Conservation (phyloP, 352 stramenopile species). For the Pythium aquatile region DNA sequence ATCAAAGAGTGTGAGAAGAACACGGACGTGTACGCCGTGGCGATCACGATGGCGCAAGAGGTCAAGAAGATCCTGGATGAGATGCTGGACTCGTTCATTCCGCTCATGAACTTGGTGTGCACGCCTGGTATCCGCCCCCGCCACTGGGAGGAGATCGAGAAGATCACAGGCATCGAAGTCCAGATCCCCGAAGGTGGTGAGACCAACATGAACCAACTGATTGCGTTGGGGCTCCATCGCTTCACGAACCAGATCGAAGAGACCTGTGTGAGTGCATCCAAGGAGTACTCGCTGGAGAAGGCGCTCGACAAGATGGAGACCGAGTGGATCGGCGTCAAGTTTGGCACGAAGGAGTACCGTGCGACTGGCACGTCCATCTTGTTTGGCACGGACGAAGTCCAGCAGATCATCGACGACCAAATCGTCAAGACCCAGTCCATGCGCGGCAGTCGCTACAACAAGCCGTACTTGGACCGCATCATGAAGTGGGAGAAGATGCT, state of each 20-base stretch:
- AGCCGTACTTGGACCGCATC: slow-evolving; percentile 89
- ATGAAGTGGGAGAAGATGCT: slow-evolving; percentile 90
- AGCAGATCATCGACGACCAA: slow-evolving; percentile 94
- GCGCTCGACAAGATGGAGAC: slow-evolving; percentile 92
- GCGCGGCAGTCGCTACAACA: slow-evolving; percentile 92
- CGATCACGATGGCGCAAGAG: slow-evolving; percentile 77
- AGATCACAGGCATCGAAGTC: slow-evolving; percentile 85
- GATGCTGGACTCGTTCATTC: slow-evolving; percentile 88
- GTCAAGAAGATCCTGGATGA: slow-evolving; percentile 83
- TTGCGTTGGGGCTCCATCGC: slow-evolving; percentile 84
- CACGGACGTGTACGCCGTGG: slow-evolving; percentile 75
- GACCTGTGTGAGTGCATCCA: slow-evolving; percentile 92
- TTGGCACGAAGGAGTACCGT: slow-evolving; percentile 93
- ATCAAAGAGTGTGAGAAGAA: slow-evolving; percentile 91
- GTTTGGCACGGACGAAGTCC: slow-evolving; percentile 88
- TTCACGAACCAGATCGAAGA: slow-evolving; percentile 90
- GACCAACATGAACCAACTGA: slow-evolving; percentile 90
- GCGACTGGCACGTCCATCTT: slow-evolving; percentile 92
- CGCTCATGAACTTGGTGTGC: slow-evolving; percentile 91
- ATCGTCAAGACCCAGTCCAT: slow-evolving; percentile 96
- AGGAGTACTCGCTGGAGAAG: slow-evolving; percentile 94
- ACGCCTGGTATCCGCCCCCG: slow-evolving; percentile 90
- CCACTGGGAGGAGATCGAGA: slow-evolving; percentile 93
- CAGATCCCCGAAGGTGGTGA: slow-evolving; percentile 77
- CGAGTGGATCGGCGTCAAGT: slow-evolving; percentile 91